A percentile compares a stretch with the other conserved stretches of the same genome.
These are phyloP conservation scores for Pleurotus tuoliensis DNA, from an alignment of 768 basidiomycete genomes.

Conservation along the genomic window DNA sequence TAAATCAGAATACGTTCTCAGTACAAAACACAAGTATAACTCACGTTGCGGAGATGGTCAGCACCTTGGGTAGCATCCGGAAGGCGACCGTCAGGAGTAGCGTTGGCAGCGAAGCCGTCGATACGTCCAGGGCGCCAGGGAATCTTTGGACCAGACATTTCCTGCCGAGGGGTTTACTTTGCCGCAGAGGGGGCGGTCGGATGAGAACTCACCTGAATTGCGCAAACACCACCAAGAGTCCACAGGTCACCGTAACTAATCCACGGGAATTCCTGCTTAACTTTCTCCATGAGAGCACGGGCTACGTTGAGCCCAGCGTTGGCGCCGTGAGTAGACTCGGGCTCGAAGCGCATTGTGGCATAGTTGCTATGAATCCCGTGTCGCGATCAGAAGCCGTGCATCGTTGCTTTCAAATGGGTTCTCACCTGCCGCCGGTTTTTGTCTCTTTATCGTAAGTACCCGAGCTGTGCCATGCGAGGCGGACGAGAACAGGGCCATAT, in stretches of 20 bases:
- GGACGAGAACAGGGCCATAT: constrained; percentile 81
- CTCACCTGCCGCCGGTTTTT: constrained; percentile 76
- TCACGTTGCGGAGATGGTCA: constrained; percentile 78
- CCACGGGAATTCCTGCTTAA: constrained; percentile 89
- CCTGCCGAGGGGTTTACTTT: constrained; percentile 33
- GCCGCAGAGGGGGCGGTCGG: no score
- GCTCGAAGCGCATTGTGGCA: constrained; percentile 96
- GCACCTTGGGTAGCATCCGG: constrained; percentile 83
- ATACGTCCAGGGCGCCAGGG: constrained; percentile 93
- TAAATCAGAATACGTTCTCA: neutral
- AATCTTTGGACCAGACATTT: constrained; percentile 89
- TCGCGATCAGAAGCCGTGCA: no score
- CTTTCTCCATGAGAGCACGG: constrained; percentile 75
- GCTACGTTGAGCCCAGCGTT: constrained; percentile 83
- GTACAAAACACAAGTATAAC: constrained; percentile 17
- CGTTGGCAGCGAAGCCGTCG: constrained; percentile 74
- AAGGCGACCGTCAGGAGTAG: constrained; percentile 84
- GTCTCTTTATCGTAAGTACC: constrained; percentile 86
- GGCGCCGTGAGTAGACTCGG: constrained; percentile 80
- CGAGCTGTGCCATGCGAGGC: constrained; percentile 92
- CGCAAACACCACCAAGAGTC: constrained; percentile 93
- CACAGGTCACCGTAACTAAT: constrained; percentile 96
- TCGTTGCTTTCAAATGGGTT: neutral
- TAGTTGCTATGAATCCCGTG: constrained; percentile 63
- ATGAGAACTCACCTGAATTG: constrained; percentile 54